Percentiles rank a stretch among this genome's conserved stretches.
Conservation (phyloP, 23 red algal species). For the Chondrus crispus region DNA sequence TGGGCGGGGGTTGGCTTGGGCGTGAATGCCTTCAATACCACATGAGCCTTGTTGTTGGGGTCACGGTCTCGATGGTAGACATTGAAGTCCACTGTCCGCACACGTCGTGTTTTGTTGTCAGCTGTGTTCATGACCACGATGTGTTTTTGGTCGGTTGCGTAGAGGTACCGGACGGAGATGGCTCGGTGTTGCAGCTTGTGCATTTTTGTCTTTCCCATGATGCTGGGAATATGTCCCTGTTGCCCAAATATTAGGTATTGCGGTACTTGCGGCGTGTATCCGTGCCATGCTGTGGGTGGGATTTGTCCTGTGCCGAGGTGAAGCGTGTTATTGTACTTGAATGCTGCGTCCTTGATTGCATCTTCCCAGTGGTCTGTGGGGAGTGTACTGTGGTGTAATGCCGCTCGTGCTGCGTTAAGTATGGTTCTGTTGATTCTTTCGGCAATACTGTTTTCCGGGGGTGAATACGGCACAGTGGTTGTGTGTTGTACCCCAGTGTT, state of each 20-base stretch:
- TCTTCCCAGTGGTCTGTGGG: not conserved
- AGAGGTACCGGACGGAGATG: not conserved
- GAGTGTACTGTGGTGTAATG: not conserved
- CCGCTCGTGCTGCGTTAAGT: not conserved
- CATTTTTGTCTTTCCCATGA: not conserved
- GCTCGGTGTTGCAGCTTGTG: not conserved
- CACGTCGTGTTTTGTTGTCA: not conserved
- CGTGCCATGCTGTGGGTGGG: not conserved
- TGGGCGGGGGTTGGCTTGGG: not conserved
- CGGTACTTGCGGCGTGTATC: not conserved
- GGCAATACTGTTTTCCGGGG: too few relatives aligned
- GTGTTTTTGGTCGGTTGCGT: not conserved
- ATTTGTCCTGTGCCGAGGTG: not conserved
- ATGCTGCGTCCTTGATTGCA: not conserved
- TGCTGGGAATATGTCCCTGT: not conserved
- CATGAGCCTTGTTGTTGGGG: not conserved
- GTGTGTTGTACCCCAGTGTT: not conserved
- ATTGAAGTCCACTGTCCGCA: conserved; percentile 10
- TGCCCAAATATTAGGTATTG: not conserved
- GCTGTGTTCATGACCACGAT: not conserved
- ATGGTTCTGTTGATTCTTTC: conserved; percentile 1
- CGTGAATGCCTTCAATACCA: not conserved
- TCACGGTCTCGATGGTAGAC: not conserved
- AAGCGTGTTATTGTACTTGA: not conserved
- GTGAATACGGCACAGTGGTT: not conserved